phyloP scores from a whole-genome alignment of 352 stramenopile species.

The Pythium vanterpoolii region DNA sequence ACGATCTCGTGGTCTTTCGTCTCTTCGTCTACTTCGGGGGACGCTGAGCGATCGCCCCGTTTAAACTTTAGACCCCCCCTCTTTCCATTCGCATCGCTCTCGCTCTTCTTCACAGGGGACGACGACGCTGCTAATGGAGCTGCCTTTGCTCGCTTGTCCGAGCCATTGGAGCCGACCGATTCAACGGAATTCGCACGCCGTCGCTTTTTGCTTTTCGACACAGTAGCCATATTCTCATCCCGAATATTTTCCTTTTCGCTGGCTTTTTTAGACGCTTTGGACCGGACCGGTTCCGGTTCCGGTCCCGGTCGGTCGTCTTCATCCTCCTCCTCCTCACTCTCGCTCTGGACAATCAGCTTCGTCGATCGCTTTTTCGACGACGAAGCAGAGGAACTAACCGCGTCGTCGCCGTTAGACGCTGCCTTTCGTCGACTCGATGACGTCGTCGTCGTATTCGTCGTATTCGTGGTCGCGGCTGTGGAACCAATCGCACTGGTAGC shows the following conservation, averaged over 20 bases:
- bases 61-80: conserved; percentile 2
- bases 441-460: not conserved
- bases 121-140: not conserved
- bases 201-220: conserved; percentile 17
- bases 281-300: conserved; percentile 10
- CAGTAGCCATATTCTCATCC: conserved; percentile 2
- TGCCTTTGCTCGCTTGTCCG: conserved; percentile 15
- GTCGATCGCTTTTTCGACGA: conserved; percentile 29
- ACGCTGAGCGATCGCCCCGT: conserved; percentile 26
- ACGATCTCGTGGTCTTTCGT: not conserved
- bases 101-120: conserved; percentile 4
- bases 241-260: conserved; percentile 11
- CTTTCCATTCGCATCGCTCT: conserved; percentile 15
- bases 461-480: conserved; percentile 7
- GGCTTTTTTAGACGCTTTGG: conserved; percentile 12
- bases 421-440: conserved; percentile 13
- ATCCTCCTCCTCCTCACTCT: conserved; percentile 19
- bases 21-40: conserved; percentile 36
- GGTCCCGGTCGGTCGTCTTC: not conserved
- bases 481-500: conserved; percentile 21
- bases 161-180: conserved; percentile 10
- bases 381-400: conserved; percentile 9
- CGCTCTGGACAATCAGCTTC: conserved; percentile 31
- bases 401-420: conserved; percentile 11
- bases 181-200: conserved; percentile 19